These are phyloP conservation scores for Leptographium wingfieldii DNA, from an alignment of 2,329 filamentous ascomycete genomes.

Conservation along the genomic window DNA sequence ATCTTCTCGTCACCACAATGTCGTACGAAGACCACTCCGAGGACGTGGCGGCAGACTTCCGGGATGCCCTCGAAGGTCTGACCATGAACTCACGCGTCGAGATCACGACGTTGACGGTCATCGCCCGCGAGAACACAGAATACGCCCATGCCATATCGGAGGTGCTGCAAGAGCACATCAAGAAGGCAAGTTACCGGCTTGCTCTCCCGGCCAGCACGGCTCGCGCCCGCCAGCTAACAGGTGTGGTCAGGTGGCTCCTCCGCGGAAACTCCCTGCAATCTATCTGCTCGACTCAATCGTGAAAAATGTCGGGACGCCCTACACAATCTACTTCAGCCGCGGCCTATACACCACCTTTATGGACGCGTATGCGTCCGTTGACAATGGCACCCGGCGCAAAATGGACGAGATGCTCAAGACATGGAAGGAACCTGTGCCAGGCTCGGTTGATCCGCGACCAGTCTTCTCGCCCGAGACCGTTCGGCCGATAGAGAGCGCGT, in stretches of 20 bases:
- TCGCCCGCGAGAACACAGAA: slow-evolving; percentile 94
- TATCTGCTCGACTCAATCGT: slow-evolving; percentile 97
- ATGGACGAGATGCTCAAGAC: slow-evolving; percentile 97
- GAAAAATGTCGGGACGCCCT: slow-evolving; percentile 96
- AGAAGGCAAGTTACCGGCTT: slow-evolving; percentile 57
- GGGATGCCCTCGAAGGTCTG: slow-evolving; percentile 82
- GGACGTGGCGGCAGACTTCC: slow-evolving; percentile 91
- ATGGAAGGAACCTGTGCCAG: slow-evolving; percentile 94
- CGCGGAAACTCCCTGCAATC: slow-evolving; percentile 85
- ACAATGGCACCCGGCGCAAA: slow-evolving; percentile 68
- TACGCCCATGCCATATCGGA: slow-evolving; percentile 88
- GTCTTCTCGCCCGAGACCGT: slow-evolving; percentile 84
- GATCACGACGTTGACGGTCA: slow-evolving; percentile 94
- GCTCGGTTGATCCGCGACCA: slow-evolving; percentile 81
- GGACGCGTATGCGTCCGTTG: slow-evolving; percentile 87
- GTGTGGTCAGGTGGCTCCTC: slow-evolving; percentile 58
- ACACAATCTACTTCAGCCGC: slow-evolving; percentile 86
- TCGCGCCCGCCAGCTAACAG: slow-evolving; percentile 13
- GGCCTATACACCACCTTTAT: slow-evolving; percentile 93
- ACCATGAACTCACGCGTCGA: slow-evolving; percentile 85
- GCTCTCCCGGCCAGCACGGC: not conserved
- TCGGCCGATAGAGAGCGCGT: slow-evolving; percentile 81
- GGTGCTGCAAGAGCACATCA: slow-evolving; percentile 84
- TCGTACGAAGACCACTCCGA: slow-evolving; percentile 46
- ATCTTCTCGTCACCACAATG: slow-evolving; percentile 22